Conservation (phyloP, 257 asterid species). For the Jacaranda mimosifolia region DNA sequence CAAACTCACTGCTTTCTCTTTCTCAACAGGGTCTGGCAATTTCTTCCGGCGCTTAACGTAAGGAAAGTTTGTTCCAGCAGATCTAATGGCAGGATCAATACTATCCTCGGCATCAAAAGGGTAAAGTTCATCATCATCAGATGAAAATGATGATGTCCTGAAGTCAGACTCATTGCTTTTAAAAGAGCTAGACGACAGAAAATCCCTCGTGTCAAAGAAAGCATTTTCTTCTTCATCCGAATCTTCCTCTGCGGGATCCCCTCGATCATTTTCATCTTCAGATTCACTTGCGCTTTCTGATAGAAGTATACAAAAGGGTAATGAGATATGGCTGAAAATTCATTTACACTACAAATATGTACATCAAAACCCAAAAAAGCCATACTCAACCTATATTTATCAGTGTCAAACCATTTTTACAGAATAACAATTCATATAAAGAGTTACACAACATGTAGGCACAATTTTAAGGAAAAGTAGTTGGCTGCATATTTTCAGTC, state of each 20-base stretch:
- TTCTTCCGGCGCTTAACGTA: slow-evolving; percentile 84
- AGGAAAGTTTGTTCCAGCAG: slow-evolving; percentile 71
- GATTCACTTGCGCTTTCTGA: slow-evolving; percentile 89
- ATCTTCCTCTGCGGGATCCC: slow-evolving; percentile 82
- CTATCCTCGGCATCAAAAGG: slow-evolving; percentile 69
- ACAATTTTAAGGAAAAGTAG: slow-evolving; percentile 10
- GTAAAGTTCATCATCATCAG: slow-evolving; percentile 64
- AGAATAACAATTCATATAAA: not conserved
- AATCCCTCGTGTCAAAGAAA: slow-evolving; percentile 91
- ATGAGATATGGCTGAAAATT: slow-evolving; percentile 33
- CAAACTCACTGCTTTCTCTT: slow-evolving; percentile 93
- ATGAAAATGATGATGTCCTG: slow-evolving; percentile 77
- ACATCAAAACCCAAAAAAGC: not conserved
- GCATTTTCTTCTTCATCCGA: slow-evolving; percentile 90
- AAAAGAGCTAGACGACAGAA: slow-evolving; percentile 87
- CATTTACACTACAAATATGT: slow-evolving; percentile 18
- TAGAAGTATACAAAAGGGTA: slow-evolving; percentile 34
- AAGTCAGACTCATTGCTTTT: slow-evolving; percentile 85
- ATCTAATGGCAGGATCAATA: slow-evolving; percentile 68
- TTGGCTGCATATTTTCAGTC: not conserved
- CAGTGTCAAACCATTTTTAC: slow-evolving; percentile 18
- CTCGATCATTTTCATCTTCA: slow-evolving; percentile 90
- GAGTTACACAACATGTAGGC: not conserved
- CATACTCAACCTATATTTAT: slow-evolving; percentile 5
- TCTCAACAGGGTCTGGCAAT: slow-evolving; percentile 89